Conservation (phyloP, 2,329 filamentous ascomycete genomes). For the Penicillium sp. region DNA sequence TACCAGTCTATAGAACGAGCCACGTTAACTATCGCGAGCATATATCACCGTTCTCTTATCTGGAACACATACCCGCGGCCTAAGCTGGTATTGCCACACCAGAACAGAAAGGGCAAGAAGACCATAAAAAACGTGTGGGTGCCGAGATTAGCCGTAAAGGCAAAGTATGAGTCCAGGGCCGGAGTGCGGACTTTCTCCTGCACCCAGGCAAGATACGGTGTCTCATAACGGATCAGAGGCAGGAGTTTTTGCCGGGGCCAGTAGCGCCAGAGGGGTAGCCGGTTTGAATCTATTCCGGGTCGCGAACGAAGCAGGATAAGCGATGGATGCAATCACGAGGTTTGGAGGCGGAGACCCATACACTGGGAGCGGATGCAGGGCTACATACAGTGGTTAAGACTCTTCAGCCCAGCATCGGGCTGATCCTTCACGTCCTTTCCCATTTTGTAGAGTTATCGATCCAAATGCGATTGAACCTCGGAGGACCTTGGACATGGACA, state of each 20-base stretch:
- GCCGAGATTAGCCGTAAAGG: slow-evolving; percentile 89
- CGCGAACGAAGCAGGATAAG: slow-evolving; percentile 12
- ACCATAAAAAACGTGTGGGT: slow-evolving; percentile 99
- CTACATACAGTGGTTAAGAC: slow-evolving; percentile 65
- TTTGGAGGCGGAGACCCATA: background rate
- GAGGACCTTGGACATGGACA: slow-evolving; percentile 24
- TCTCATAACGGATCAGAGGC: slow-evolving; percentile 88
- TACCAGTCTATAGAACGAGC: slow-evolving; percentile 42
- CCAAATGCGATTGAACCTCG: slow-evolving; percentile 9
- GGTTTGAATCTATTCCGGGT: slow-evolving; percentile 62
- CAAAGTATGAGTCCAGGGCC: slow-evolving; percentile 90
- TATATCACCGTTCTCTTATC: background rate
- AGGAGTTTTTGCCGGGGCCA: slow-evolving; percentile 72
- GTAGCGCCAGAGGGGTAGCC: slow-evolving; percentile 86
- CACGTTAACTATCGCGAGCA: slow-evolving; percentile 14
- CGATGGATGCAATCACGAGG: background rate
- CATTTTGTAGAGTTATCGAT: slow-evolving; percentile 33
- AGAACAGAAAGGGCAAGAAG: slow-evolving; percentile 88
- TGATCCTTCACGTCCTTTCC: slow-evolving; percentile 35
- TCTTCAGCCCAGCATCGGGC: slow-evolving; percentile 66
- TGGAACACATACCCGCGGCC: slow-evolving; percentile 69
- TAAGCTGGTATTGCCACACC: slow-evolving; percentile 81
- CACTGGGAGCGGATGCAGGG: background rate
- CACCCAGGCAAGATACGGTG: slow-evolving; percentile 81
- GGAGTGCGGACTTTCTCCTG: slow-evolving; percentile 77